A percentile compares a stretch with the other conserved stretches of the same genome.
Evolutionary conservation across 2,329 filamentous ascomycete genomes (phyloP).

Genomic region (Sclerotinia spermophila): DNA sequence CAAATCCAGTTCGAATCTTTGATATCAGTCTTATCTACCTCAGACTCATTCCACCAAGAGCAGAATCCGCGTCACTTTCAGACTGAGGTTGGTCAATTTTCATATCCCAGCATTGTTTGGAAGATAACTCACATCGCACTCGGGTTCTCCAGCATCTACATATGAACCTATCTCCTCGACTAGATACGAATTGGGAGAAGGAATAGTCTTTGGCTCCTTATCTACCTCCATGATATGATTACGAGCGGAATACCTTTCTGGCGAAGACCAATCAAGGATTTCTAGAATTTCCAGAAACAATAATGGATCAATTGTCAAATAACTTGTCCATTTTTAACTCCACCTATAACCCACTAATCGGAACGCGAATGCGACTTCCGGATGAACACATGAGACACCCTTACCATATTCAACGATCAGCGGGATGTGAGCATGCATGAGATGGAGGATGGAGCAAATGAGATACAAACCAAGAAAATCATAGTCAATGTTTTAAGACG

Average conservation of each 20-base stretch:
- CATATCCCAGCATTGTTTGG: too few relatives aligned
- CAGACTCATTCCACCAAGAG: conserved; percentile 10
- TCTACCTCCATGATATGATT: background rate
- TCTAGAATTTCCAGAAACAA: background rate
- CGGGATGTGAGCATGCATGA: background rate
- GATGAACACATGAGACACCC: background rate
- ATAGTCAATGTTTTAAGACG: background rate
- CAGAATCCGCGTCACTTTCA: background rate
- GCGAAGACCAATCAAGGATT: background rate
- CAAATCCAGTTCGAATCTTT: background rate
- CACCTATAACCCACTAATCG: background rate
- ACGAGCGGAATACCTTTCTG: background rate
- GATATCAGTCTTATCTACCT: background rate
- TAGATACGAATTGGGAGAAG: background rate
- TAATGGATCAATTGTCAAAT: background rate
- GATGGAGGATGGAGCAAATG: background rate
- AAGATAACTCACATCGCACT: conserved; percentile 1
- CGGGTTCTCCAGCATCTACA: background rate
- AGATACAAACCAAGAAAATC: background rate
- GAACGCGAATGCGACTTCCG: background rate
- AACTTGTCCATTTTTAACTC: background rate
- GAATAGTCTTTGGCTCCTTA: background rate
- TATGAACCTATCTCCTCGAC: conserved; percentile 7
- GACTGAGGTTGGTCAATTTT: background rate
- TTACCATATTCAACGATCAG: background rate